Conservation (phyloP, 768 basidiomycete species). For the Tylopilus plumbeoviolaceoides region DNA sequence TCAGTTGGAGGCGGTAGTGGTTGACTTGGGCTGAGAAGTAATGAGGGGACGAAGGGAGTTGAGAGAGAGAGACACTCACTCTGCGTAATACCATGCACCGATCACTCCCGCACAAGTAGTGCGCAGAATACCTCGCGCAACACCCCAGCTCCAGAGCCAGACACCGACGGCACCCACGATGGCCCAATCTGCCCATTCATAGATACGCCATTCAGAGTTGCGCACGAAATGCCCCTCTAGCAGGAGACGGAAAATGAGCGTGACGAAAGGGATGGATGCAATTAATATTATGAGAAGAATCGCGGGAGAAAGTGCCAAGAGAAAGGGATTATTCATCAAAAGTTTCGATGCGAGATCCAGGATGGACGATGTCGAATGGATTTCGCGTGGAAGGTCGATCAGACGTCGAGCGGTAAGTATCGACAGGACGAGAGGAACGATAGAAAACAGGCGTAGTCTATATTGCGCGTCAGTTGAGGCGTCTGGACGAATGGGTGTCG, state of each 20-base stretch:
- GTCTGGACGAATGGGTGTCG: not conserved
- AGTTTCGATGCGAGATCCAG: constrained; percentile 63
- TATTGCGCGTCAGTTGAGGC: constrained; percentile 8
- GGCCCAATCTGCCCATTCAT: constrained; percentile 73
- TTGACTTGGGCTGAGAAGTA: constrained; percentile 19
- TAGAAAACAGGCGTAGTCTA: constrained; percentile 59
- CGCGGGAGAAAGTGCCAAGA: constrained; percentile 69
- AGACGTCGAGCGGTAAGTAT: constrained; percentile 69
- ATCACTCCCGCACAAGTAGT: constrained; percentile 79
- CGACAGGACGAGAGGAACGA: constrained; percentile 68
- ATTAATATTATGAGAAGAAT: constrained; percentile 67
- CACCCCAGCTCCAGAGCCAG: constrained; percentile 75
- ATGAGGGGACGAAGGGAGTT: not conserved
- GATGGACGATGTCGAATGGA: constrained; percentile 60
- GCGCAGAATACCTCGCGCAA: constrained; percentile 74
- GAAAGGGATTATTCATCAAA: constrained; percentile 66
- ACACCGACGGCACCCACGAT: constrained; percentile 47
- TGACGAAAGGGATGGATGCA: constrained; percentile 73
- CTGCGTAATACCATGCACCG: constrained; percentile 87
- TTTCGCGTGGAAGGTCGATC: constrained; percentile 62
- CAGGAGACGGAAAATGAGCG: constrained; percentile 72
- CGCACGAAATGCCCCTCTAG: constrained; percentile 55
- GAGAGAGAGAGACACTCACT: constrained; percentile 36
- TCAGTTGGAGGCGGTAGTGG: constrained; percentile 45
- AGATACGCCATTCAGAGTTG: constrained; percentile 50